phyloP scores from a whole-genome alignment of 148 eudicot species.

The Cornus controversa region DNA sequence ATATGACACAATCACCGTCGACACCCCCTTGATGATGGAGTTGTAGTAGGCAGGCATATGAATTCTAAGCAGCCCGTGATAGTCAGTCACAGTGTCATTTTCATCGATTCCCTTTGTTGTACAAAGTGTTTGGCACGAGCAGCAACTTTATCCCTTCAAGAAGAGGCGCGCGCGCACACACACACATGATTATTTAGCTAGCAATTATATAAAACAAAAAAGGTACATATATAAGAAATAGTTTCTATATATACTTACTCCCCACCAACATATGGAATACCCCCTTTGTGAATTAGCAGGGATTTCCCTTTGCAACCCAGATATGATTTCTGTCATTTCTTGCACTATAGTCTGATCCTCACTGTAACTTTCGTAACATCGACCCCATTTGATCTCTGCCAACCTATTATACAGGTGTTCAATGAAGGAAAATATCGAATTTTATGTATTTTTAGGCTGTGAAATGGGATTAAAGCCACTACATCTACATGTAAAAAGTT shows the following conservation, averaged over 20 bases:
- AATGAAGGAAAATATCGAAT: too few relatives aligned
- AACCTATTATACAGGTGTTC: neutral
- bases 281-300: neutral
- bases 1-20: constrained; percentile 16
- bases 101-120: constrained; percentile 1
- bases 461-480: too few relatives aligned
- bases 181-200: too few relatives aligned
- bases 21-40: constrained; percentile 5
- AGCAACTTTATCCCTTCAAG: neutral
- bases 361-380: constrained; percentile 15
- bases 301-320: constrained; percentile 11
- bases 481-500: neutral
- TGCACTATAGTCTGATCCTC: constrained; percentile 14
- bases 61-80: neutral
- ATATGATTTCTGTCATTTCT: constrained; percentile 6
- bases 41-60: constrained; percentile 1
- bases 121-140: constrained; percentile 4
- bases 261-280: constrained; percentile 17
- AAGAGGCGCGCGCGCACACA: too few relatives aligned
- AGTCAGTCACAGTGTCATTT: neutral
- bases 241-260: too few relatives aligned
- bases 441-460: too few relatives aligned
- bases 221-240: too few relatives aligned
- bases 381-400: constrained; percentile 21
- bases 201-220: too few relatives aligned